Evolutionary conservation across 305 asterid genomes (phyloP), one percentile per base, ranked within the genome.

Genomic region (Nicotiana rustica): DNA sequence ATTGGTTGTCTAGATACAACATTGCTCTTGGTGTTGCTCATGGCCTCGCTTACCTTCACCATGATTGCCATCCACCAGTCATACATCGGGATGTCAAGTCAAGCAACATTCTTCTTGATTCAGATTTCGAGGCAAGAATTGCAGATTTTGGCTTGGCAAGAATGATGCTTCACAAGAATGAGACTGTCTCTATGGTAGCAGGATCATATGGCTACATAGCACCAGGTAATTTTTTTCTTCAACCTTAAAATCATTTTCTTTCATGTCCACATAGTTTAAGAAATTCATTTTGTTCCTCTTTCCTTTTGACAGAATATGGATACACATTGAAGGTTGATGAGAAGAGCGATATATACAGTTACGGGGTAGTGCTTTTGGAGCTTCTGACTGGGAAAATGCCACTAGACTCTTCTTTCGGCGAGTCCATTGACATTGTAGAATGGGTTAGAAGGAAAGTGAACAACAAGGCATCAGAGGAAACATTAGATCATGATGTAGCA

Each of bases 171-270:
- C 87, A 87, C 83, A 91, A 91, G 89, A 89, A 91, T 82, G 91
- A 90, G 88, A 92, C 93, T 4, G 92, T 92, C 33, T 92, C 97
- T 14, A 90, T 92, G 95, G 94, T 94, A 82, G 98, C 97, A 55
- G 98, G 98, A 81, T 94, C 98, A 0, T 94, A 94, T 81, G 98
- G 98, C 10, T 94, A 94, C 86, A 94, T 94, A 61, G 98, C 98
- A 80, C 98, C 98, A 85, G 98, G 98, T 94, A n/a, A 36, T 41
- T 36, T 6, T 21, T 35, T 36, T 62, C 38, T 49, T 36, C 10
- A 25, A 44, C 62, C 25, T 14, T 25, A 8, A 29, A 29, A 76
- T 29, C 8, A 25, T 47, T 73, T 73, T 41, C 49, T 21, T 75
- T 52, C 35, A 55, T 55, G 0, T 12, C 59, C 59, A 7, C 7